Base-by-base conservation (phyloP, 805 yeast genomes). In the Torulaspora microellipsoides region DNA sequence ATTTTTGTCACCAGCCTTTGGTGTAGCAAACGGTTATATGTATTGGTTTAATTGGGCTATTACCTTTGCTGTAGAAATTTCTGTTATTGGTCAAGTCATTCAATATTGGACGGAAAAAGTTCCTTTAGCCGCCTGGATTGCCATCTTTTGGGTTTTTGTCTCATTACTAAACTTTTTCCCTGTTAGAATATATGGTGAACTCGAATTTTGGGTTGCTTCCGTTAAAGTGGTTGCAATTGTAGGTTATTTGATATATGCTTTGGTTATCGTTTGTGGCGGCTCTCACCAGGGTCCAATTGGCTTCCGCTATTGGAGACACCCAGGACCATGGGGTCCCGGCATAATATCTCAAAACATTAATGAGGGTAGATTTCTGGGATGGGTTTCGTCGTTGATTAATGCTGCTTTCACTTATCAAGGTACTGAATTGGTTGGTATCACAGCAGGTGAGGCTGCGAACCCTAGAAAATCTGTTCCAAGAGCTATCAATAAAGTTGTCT, bases 11-110 rank as follows among this genome's bases (percentile, higher is more conserved):
- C 80, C 79, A 11, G 76, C 86, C 6, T 64, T 79, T 36, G 88
- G 87, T 45, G 81, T 81, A 36, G 77, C 86, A 15, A 77, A 78
- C 54, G 84, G 84, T 45, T 80, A 82, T 72, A 71, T 74, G 67
- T 82, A 82, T 64, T 81, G 85, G 84, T 80, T 81, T 57, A 75
- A 79, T 36, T 81, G 85, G 85, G 82, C 85, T 42, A 76, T 79
- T 51, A 81, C 86, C 2, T 78, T 73, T 57, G 83, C 87, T 8
- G 76, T 76, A 43, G 83, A 77, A 60, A 61, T 77, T 34, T 73
- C 81, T 1, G 78, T 77, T 17, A 70, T 76, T 11, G 82, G 81
- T 27, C 80, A 76, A 56, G 71, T 78, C 36, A 70, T 77, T 44
- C 58, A 71, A 54, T 71, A 65, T 45, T 77, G 81, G 81, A 76